phyloP scores from a whole-genome alignment of 2,329 filamentous ascomycete genomes.

The Saccharata proteae region DNA sequence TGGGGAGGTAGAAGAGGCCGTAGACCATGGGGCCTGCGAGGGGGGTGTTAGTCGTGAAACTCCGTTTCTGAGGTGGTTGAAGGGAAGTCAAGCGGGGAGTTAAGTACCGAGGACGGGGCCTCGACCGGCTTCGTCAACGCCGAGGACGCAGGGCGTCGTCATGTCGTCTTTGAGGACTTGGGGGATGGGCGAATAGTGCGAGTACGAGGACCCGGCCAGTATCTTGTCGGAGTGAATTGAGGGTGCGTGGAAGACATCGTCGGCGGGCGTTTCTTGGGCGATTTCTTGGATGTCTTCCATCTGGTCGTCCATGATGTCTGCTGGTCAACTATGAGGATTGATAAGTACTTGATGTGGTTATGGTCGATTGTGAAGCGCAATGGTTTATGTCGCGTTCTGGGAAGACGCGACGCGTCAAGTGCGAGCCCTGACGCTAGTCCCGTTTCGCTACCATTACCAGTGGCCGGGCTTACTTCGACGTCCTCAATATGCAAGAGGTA shows the following conservation, averaged over 20 bases:
- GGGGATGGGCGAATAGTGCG: slow-evolving; percentile 35
- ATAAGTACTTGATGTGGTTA: no score
- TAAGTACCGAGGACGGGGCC: slow-evolving; percentile 78
- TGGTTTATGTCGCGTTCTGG: no score
- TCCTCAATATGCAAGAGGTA: no score
- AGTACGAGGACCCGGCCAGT: slow-evolving; percentile 34
- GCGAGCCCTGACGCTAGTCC: no score
- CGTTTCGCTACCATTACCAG: no score
- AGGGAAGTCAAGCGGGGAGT: slow-evolving; percentile 37
- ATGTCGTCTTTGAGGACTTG: slow-evolving; percentile 27
- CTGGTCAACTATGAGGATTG: no score
- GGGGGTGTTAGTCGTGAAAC: no score
- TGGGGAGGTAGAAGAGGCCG: slow-evolving; percentile 57
- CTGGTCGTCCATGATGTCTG: slow-evolving; percentile 15
- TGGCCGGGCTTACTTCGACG: no score
- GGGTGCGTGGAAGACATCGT: slow-evolving; percentile 34
- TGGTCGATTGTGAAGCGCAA: no score
- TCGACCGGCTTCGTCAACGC: slow-evolving; percentile 87
- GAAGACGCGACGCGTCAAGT: no score
- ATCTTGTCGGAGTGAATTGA: slow-evolving; percentile 30
- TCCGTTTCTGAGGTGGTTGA: slow-evolving; percentile 12
- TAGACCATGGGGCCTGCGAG: slow-evolving; percentile 51
- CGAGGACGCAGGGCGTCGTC: slow-evolving; percentile 58
- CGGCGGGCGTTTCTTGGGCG: slow-evolving; percentile 22
- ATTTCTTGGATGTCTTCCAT: slow-evolving; percentile 17